Evolutionary conservation across 2,329 filamentous ascomycete genomes (phyloP).

Genomic region (Intubia oerlemansii): DNA sequence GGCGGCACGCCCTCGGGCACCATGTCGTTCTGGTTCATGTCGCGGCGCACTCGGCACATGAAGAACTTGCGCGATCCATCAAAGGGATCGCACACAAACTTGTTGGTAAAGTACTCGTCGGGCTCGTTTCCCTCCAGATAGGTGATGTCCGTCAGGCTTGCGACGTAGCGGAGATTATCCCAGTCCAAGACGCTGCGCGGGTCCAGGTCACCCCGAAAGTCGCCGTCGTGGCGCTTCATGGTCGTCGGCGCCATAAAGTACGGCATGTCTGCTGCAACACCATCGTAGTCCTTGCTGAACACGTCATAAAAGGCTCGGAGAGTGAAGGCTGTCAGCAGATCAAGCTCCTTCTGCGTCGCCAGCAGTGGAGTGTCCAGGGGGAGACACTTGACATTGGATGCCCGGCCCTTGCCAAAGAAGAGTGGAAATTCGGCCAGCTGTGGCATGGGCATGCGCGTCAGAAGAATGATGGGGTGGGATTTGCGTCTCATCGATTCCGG

Average conservation of each 20-base stretch:
- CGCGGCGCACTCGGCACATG: constrained; percentile 26
- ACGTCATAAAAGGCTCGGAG: constrained; percentile 59
- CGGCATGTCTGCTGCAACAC: constrained; percentile 40
- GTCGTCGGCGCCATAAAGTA: constrained; percentile 59
- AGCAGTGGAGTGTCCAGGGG: constrained; percentile 21
- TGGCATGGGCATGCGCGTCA: constrained; percentile 48
- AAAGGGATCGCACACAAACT: constrained; percentile 33
- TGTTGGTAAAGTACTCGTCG: constrained; percentile 28
- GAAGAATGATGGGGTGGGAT: constrained; percentile 43
- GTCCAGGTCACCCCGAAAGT: constrained; percentile 7
- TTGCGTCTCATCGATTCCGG: constrained; percentile 32
- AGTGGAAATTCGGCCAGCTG: constrained; percentile 45
- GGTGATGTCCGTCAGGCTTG: constrained; percentile 10
- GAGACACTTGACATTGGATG: constrained; percentile 33
- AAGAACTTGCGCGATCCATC: constrained; percentile 44
- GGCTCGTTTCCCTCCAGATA: constrained; percentile 20
- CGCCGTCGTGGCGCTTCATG: constrained; percentile 10
- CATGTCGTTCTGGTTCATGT: constrained; percentile 40
- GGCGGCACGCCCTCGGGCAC: constrained; percentile 35
- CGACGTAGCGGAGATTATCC: constrained; percentile 13
- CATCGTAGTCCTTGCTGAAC: constrained; percentile 71
- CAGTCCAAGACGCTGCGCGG: constrained; percentile 33
- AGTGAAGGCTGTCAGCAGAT: constrained; percentile 47
- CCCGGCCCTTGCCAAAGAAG: constrained; percentile 43
- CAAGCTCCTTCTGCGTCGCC: constrained; percentile 21